Base-by-base conservation (phyloP, 176 grass and related monocot species). In the Bonia amplexicaulis region DNA sequence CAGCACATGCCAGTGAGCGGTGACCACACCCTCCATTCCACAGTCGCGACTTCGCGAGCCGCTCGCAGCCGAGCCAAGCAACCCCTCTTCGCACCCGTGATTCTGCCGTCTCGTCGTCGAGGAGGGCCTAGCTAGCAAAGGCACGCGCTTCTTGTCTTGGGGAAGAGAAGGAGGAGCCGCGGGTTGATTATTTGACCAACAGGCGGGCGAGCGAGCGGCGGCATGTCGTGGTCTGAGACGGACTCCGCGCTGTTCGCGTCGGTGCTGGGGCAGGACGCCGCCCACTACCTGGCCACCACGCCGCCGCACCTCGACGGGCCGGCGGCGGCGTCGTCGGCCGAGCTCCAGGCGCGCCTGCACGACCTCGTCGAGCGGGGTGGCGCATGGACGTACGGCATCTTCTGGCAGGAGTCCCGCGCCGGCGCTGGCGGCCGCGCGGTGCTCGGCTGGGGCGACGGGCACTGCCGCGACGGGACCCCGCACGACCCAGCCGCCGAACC, bases 361-460 rank as follows among this genome's bases (percentile, higher is more conserved):
- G 79, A 93, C 85, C 85, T 95, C 75, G 95, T 97, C 10, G 93
- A 97, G 66, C 60, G 84, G 12, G 59, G 71, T 13, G 66, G 74
- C 7, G 19, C 72, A 15, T 97, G 95, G 95, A 77, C 75, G 5
- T 93, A 93, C 82, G 93, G 90, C 66, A 93, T 97, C 71, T 95
- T 95, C 87, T 97, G 95, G 95, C 95, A 93, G 79, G 81, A 86
- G 79, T 93, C 95, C 42, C 78, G 90, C 61, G 52, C 87, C 20
- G 48, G 31, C n/a, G 15, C 55, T 29, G 53, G 72, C 79, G 73
- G 74, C 22, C 76, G 79, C 40, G 33, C 85, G 25, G 82, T 95
- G 80, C 91, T 95, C 61, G 76, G 82, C 5, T 98, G 95, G 95
- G 95, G 92, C 54, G 95, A 97, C 70, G 95, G 95, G 0, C 91